Evolutionary conservation across 306 rosid genomes (phyloP).

Genomic region (Sesbania bispinosa): DNA sequence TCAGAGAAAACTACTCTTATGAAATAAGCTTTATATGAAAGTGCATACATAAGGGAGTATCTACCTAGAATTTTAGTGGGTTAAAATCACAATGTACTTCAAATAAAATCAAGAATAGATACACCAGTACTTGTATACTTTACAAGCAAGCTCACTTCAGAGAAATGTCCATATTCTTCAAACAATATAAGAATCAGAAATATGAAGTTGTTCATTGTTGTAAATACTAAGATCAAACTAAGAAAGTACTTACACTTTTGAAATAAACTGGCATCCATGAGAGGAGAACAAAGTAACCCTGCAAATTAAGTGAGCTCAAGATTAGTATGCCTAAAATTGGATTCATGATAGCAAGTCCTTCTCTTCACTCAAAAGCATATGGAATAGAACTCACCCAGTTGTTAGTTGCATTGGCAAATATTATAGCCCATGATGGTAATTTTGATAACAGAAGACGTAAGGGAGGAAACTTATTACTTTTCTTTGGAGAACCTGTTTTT

Average conservation of each 20-base stretch:
- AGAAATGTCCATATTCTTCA: neutral
- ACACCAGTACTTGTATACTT: neutral
- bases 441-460: slow-evolving; percentile 63
- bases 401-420: slow-evolving; percentile 79
- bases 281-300: slow-evolving; percentile 98
- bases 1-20: neutral
- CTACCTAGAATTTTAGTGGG: neutral
- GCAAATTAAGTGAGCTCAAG: slow-evolving; percentile 26
- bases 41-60: neutral
- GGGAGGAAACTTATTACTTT: slow-evolving; percentile 49
- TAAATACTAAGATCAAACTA: neutral
- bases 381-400: slow-evolving; percentile 79
- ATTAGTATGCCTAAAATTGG: slow-evolving; percentile 19
- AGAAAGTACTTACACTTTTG: slow-evolving; percentile 64
- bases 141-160: neutral
- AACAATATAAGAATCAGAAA: neutral
- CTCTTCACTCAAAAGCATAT: slow-evolving; percentile 2
- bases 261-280: slow-evolving; percentile 99
- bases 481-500: slow-evolving; percentile 38
- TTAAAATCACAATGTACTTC: neutral
- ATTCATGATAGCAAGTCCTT: neutral
- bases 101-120: neutral
- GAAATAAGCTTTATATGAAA: neutral
- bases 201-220: neutral
- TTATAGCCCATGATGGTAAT: slow-evolving; percentile 87